phyloP scores from a whole-genome alignment of 2,329 filamentous ascomycete species.

The Drechslera avenae region DNA sequence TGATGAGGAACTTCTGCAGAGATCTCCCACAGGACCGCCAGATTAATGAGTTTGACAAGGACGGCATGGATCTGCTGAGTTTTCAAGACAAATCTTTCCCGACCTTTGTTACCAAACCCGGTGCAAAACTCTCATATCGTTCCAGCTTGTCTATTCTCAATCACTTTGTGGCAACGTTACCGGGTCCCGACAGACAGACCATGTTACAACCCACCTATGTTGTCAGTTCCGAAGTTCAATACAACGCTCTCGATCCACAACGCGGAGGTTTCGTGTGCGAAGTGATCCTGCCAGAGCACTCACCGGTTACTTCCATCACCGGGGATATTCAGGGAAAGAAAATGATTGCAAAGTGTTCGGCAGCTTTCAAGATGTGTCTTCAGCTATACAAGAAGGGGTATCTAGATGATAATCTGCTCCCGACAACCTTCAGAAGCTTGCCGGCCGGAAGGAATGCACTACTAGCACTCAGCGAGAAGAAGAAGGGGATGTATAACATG shows the following conservation, averaged over 20 bases:
- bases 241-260: slow-evolving; percentile 10
- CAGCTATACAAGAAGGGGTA: slow-evolving; percentile 68
- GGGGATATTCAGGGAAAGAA: slow-evolving; percentile 73
- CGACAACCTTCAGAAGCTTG: slow-evolving; percentile 71
- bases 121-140: slow-evolving; percentile 78
- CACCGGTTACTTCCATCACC: slow-evolving; percentile 69
- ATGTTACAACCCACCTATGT: slow-evolving; percentile 63
- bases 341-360: slow-evolving; percentile 80
- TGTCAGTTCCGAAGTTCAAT: slow-evolving; percentile 45
- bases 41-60: slow-evolving; percentile 63
- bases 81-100: slow-evolving; percentile 57
- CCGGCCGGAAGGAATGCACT: slow-evolving; percentile 86
- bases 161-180: slow-evolving; percentile 74
- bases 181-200: slow-evolving; percentile 56
- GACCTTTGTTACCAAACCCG: slow-evolving; percentile 66
- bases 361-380: slow-evolving; percentile 83
- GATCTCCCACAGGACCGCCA: slow-evolving; percentile 75
- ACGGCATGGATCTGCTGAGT: slow-evolving; percentile 61
- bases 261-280: slow-evolving; percentile 63
- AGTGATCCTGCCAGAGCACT: slow-evolving; percentile 74
- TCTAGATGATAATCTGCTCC: slow-evolving; percentile 75
- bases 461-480: slow-evolving; percentile 80
- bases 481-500: slow-evolving; percentile 76
- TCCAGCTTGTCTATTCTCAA: slow-evolving; percentile 74
- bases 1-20: slow-evolving; percentile 77